phyloP scores from a whole-genome alignment of 139 green algal genomes.

The Chlamydomonas applanata region DNA sequence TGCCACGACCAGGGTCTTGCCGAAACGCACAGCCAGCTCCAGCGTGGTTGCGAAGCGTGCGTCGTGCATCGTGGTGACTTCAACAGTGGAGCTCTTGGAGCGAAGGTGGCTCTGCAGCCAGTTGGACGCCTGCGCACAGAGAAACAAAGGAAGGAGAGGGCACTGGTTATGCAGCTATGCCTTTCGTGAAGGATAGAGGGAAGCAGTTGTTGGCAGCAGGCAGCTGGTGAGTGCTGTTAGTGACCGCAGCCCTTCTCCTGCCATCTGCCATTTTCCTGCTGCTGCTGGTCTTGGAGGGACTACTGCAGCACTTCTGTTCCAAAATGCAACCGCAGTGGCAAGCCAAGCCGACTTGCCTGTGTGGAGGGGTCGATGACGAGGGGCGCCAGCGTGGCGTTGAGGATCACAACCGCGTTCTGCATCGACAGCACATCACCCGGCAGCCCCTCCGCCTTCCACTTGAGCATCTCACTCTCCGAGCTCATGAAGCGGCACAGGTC shows the following conservation, averaged over 20 bases:
- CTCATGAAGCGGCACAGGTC: conserved; percentile 61
- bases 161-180: too few species aligned
- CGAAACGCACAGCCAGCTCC: conserved; percentile 82
- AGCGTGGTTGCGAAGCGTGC: conserved; percentile 66
- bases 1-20: conserved; percentile 72
- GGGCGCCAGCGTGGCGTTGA: conserved; percentile 48
- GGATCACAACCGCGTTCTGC: conserved; percentile 74
- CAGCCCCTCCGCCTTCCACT: conserved; percentile 75
- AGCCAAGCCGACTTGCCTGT: conserved; percentile 31
- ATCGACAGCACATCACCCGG: conserved; percentile 60
- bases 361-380: conserved; percentile 78
- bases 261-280: too few species aligned
- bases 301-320: too few species aligned
- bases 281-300: too few species aligned
- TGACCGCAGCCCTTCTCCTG: too few species aligned
- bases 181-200: too few species aligned
- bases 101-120: conserved; percentile 67
- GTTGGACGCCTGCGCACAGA: conserved; percentile 47
- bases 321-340: not conserved
- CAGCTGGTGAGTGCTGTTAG: too few species aligned
- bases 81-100: conserved; percentile 18
- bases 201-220: too few species aligned
- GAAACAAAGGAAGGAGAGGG: too few species aligned
- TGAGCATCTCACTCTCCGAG: conserved; percentile 72
- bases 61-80: conserved; percentile 64